phyloP scores from a whole-genome alignment of 2,329 filamentous ascomycete genomes.

The Phaeosphaeria sp. region DNA sequence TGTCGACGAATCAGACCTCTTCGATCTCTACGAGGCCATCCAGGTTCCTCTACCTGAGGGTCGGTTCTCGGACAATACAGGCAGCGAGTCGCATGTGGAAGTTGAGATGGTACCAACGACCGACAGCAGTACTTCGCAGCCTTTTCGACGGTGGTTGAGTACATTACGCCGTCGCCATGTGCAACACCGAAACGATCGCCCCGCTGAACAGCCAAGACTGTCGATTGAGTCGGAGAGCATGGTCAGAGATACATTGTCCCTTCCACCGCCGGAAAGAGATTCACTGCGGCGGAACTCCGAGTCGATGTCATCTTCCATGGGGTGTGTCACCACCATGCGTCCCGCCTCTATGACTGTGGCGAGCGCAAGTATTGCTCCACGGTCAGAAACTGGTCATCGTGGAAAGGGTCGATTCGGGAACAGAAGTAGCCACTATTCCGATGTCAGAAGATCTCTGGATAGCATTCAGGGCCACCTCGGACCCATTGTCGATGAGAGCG shows the following conservation, averaged over 20 bases:
- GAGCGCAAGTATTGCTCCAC: conserved; percentile 72
- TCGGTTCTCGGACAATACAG: conserved; percentile 27
- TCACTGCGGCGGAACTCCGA: conserved; percentile 49
- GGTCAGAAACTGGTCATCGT: conserved; percentile 65
- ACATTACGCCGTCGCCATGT: conserved; percentile 67
- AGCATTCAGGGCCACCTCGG: conserved; percentile 56
- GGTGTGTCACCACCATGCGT: conserved; percentile 79
- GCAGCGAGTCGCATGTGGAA: conserved; percentile 11
- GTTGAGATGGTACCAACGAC: conserved; percentile 1
- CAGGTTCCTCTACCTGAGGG: conserved; percentile 36
- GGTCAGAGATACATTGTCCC: conserved; percentile 14
- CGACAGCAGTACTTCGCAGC: conserved; percentile 35
- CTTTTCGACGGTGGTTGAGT: conserved; percentile 77
- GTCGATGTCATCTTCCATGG: conserved; percentile 77
- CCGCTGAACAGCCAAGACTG: conserved; percentile 43
- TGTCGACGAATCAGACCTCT: conserved; percentile 28
- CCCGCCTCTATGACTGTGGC: conserved; percentile 81
- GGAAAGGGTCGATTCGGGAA: conserved; percentile 65
- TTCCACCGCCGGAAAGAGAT: conserved; percentile 13
- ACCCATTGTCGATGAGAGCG: conserved; percentile 68
- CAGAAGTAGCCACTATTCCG: conserved; percentile 65
- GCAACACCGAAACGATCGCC: conserved; percentile 45
- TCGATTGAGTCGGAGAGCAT: conserved; percentile 38
- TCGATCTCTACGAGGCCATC: conserved; percentile 41
- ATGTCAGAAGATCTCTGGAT: conserved; percentile 68